Percentiles rank a stretch among this genome's conserved stretches.
Evolutionary conservation across 2,329 filamentous ascomycete genomes (phyloP).

Genomic region (Fusarium torulosum): DNA sequence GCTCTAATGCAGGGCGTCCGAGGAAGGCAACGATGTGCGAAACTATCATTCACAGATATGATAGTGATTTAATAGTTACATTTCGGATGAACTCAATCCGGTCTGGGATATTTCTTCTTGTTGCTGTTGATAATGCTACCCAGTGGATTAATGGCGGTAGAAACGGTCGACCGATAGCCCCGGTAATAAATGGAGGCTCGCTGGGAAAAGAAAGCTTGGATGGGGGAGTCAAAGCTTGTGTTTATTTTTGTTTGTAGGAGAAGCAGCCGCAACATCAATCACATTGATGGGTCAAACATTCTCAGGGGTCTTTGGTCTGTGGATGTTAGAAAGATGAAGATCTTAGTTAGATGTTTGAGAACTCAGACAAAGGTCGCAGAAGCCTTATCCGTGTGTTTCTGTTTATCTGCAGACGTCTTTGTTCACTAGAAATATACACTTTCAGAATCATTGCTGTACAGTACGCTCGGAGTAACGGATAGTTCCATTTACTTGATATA

Average conservation of each 20-base stretch:
- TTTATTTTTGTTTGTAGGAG: neutral
- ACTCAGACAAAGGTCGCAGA: neutral
- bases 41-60: neutral
- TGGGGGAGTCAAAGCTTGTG: constrained; percentile 4
- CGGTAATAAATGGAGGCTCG: neutral
- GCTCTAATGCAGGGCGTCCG: constrained; percentile 9
- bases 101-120: neutral
- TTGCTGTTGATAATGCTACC: neutral
- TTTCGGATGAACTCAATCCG: neutral
- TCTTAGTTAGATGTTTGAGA: too few species aligned
- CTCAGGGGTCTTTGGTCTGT: neutral
- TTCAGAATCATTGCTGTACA: neutral
- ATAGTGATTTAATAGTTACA: neutral
- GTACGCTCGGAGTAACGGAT: neutral
- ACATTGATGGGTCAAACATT: neutral
- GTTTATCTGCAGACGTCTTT: neutral
- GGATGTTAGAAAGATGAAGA: too few species aligned
- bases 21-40: constrained; percentile 2
- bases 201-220: neutral
- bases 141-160: neutral
- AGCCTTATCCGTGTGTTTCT: neutral
- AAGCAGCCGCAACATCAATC: too few species aligned
- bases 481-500: neutral
- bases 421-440: too few species aligned
- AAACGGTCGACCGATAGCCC: neutral